phyloP scores from a whole-genome alignment of 768 basidiomycete species.

The Leccinum truebloodii region DNA sequence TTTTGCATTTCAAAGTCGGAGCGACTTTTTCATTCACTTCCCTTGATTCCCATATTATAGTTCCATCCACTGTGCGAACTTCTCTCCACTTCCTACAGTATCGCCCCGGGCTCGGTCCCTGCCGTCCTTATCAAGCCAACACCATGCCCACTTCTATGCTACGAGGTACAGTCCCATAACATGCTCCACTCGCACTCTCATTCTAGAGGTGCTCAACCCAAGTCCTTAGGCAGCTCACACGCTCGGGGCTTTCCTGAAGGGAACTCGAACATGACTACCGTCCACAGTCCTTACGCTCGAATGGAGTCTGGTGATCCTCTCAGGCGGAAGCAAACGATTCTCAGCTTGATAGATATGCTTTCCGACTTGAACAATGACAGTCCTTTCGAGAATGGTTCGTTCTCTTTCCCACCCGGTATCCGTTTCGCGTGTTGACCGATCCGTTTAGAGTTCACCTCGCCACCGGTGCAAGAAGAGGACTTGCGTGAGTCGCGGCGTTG shows the following conservation, averaged over 20 bases:
- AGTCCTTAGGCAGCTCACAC: conserved; percentile 23
- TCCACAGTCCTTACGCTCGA: conserved; percentile 32
- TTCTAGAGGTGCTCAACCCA: conserved; percentile 29
- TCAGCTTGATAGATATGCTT: conserved; percentile 48
- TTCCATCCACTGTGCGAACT: conserved; percentile 16
- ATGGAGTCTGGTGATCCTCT: conserved; percentile 30
- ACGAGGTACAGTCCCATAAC: conserved; percentile 32
- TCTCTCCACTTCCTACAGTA: conserved; percentile 22
- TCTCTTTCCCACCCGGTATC: not conserved
- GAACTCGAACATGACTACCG: conserved; percentile 22
- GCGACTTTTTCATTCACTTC: conserved; percentile 27
- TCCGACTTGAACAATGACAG: conserved; percentile 45
- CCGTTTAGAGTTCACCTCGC: conserved; percentile 29
- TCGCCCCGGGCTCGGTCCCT: conserved; percentile 24
- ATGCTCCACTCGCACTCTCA: conserved; percentile 29
- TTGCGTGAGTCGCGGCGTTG: conserved; percentile 32
- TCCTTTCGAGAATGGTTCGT: conserved; percentile 36
- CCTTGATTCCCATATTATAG: conserved; percentile 34
- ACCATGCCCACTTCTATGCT: conserved; percentile 23
- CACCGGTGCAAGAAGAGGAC: conserved; percentile 45
- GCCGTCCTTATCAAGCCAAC: conserved; percentile 24
- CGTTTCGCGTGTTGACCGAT: conserved; percentile 9
- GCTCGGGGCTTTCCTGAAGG: conserved; percentile 32
- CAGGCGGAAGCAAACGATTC: conserved; percentile 46
- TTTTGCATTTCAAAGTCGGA: conserved; percentile 37